Percentiles rank a stretch among this genome's conserved stretches.
Evolutionary conservation across 345 rosid species (phyloP).

Genomic region (Camelina sativa): DNA sequence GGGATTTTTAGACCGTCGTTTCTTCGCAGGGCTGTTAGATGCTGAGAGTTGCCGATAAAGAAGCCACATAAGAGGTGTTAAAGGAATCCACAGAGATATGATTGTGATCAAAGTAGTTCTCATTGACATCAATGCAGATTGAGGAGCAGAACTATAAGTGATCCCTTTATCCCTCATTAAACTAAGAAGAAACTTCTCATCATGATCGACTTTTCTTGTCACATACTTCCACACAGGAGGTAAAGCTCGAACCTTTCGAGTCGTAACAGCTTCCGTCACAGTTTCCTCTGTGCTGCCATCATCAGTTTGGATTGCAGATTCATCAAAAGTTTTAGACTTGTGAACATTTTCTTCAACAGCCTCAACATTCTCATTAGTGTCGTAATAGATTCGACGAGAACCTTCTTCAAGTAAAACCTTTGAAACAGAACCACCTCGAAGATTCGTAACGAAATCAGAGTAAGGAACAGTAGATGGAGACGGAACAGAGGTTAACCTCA

Average conservation of each 20-base stretch:
- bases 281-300: constrained; percentile 29
- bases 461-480: constrained; percentile 78
- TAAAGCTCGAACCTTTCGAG: constrained; percentile 46
- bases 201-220: constrained; percentile 85
- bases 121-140: constrained; percentile 69
- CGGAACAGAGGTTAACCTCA: constrained; percentile 75
- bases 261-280: constrained; percentile 37
- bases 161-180: constrained; percentile 92
- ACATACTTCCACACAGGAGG: constrained; percentile 74
- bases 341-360: constrained; percentile 32
- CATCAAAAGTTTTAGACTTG: constrained; percentile 48
- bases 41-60: constrained; percentile 91
- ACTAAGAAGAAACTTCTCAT: constrained; percentile 87
- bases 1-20: constrained; percentile 64
- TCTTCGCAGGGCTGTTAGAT: constrained; percentile 82
- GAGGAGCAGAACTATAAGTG: constrained; percentile 89
- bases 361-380: constrained; percentile 38
- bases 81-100: constrained; percentile 85
- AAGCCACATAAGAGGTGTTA: constrained; percentile 96
- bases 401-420: constrained; percentile 90
- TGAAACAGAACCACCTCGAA: constrained; percentile 67
- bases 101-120: constrained; percentile 70
- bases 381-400: constrained; percentile 87
- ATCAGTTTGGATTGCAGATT: constrained; percentile 13
- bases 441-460: constrained; percentile 75